Evolutionary conservation across 495 filamentous ascomycete species (phyloP).

Genomic region (Hapsidospora chrysogenum): DNA sequence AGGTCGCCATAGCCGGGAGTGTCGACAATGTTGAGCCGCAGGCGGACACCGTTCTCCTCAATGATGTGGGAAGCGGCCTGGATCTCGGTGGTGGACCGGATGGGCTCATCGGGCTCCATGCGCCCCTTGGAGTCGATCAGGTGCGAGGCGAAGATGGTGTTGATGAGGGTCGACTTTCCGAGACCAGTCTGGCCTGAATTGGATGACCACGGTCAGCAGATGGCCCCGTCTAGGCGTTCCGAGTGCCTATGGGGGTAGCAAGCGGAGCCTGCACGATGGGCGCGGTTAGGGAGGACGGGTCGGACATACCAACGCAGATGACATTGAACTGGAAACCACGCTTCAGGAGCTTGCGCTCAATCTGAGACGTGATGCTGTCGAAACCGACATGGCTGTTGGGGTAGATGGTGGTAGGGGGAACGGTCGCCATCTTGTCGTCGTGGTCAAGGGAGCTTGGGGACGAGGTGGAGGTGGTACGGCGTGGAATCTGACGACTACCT

Average conservation of each 20-base stretch:
- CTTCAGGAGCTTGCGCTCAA: constrained; percentile 98
- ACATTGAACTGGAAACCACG: constrained; percentile 99
- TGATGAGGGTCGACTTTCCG: constrained; percentile 97
- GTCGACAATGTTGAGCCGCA: constrained; percentile 93
- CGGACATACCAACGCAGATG: constrained; percentile 89
- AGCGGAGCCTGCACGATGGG: too few species aligned
- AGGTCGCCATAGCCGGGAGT: constrained; percentile 97
- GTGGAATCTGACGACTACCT: too few species aligned
- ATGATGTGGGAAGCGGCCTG: constrained; percentile 96
- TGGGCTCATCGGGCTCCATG: constrained; percentile 74
- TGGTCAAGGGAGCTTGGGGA: too few species aligned
- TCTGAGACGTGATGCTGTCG: constrained; percentile 96
- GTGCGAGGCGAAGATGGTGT: constrained; percentile 99
- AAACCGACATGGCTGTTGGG: constrained; percentile 97
- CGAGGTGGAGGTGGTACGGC: too few species aligned
- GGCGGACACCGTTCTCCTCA: constrained; percentile 97
- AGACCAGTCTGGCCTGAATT: constrained; percentile 84
- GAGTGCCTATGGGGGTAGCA: too few species aligned
- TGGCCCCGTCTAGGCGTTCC: not conserved
- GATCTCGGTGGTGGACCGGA: constrained; percentile 94
- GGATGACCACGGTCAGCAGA: too few species aligned
- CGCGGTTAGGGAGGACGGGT: not conserved
- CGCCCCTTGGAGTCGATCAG: constrained; percentile 98
- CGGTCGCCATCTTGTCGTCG: constrained; percentile 24
- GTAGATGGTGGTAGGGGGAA: constrained; percentile 41